Percentiles rank a stretch among this genome's conserved stretches.
phyloP scores from a whole-genome alignment of 306 rosid species.

The Vigna mungo region DNA sequence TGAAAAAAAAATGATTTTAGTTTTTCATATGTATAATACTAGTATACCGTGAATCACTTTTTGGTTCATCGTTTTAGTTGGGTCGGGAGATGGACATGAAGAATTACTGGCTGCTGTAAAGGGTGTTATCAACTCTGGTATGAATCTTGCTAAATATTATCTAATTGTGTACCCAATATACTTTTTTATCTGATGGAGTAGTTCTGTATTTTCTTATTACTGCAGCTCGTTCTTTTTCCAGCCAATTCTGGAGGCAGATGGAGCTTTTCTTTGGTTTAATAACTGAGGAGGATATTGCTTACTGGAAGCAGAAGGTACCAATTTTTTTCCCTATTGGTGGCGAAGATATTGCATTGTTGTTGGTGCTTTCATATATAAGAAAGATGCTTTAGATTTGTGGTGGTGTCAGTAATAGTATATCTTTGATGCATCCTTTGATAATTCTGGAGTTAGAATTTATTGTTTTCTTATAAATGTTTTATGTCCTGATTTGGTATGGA shows the following conservation, averaged over 20 bases:
- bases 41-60: conserved; percentile 48
- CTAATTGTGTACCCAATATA: conserved; percentile 38
- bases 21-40: conserved; percentile 22
- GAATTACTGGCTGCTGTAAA: conserved; percentile 86
- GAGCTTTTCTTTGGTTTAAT: conserved; percentile 76
- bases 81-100: conserved; percentile 79
- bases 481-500: conserved; percentile 29
- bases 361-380: conserved; percentile 27
- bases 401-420: conserved; percentile 15
- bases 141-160: conserved; percentile 42
- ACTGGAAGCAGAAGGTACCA: conserved; percentile 76
- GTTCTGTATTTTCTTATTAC: conserved; percentile 48
- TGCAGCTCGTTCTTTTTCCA: conserved; percentile 68
- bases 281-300: conserved; percentile 64
- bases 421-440: conserved; percentile 33
- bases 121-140: conserved; percentile 70
- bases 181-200: conserved; percentile 39
- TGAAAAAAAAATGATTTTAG: conserved; percentile 25
- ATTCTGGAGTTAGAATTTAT: conserved; percentile 29
- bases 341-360: background rate
- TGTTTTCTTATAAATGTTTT: conserved; percentile 38
- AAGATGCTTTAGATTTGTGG: conserved; percentile 32
- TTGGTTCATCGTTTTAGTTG: conserved; percentile 59
- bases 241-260: conserved; percentile 85
- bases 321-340: conserved; percentile 17